Conservation (phyloP, 345 rosid genomes). For the Ceriops tagal region DNA sequence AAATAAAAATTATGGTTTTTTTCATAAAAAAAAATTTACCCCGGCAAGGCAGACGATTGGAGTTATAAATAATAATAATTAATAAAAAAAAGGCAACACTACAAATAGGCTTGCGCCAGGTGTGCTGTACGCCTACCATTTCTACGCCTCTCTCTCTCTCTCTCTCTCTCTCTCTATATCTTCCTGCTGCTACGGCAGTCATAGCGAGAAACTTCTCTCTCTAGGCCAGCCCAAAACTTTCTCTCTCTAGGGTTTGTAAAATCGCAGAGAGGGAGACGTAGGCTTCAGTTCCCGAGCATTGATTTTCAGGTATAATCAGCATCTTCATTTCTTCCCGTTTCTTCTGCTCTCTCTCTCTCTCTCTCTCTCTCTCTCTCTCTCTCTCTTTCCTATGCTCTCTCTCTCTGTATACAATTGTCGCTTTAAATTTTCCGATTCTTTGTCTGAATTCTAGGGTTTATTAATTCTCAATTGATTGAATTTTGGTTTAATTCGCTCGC, state of each 20-base stretch:
- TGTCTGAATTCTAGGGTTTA: no score
- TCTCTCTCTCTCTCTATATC: neutral
- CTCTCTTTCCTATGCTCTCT: no score
- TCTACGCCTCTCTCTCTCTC: neutral
- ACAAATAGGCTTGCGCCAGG: no score
- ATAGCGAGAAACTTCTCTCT: neutral
- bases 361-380: neutral
- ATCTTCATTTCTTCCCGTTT: neutral
- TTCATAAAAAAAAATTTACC: no score
- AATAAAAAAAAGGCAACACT: no score
- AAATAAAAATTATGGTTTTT: no score
- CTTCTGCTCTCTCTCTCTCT: neutral
- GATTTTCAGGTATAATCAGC: neutral
- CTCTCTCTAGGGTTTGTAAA: constrained; percentile 12
- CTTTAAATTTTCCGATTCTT: no score
- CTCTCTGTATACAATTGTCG: no score
- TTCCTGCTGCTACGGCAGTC: neutral
- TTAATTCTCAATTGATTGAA: no score
- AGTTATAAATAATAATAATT: no score
- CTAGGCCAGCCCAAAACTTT: neutral
- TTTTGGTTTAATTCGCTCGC: neutral
- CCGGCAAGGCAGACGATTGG: no score
- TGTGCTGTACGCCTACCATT: no score
- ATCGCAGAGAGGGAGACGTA: neutral
- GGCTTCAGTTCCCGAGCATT: neutral